Evolutionary conservation across 2,329 filamentous ascomycete genomes (phyloP), one percentile per base, ranked within the genome.

Genomic region (Talaromyces amestolkiae): DNA sequence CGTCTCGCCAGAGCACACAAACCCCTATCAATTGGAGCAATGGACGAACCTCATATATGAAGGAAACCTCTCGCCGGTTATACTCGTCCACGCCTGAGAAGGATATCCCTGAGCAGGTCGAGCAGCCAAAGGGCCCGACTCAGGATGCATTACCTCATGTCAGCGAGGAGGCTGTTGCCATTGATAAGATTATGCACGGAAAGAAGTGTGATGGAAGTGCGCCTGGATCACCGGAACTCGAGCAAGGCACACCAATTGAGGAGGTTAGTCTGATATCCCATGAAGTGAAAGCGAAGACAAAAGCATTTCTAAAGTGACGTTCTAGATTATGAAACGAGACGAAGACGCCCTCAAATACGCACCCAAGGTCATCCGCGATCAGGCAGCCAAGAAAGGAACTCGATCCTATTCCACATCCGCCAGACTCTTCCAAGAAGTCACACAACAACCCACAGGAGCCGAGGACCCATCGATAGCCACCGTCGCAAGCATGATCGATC

Each of bases 221-320:
- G 64, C 82, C 84, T 31, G 71, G 76, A 15, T 71, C 70, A 31
- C 89, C 88, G 22, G 88, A 91, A 72, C 72, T 90, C 41, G 82
- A 85, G 58, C 86, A 89, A 73, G 88, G 88, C 17, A 88, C 88
- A 59, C 87, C 87, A 8, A 83, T 91, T 68, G 83, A 87, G 74
- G 88, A 91, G 78, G 88, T 89, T 73, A 70, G 80, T 68, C 59
- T 24, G 56, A 65, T 6, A 70, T 43, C 60, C 33, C 33, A n/a
- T 15, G 10, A 9, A 10, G 19, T 9, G 27, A 41, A 13, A 56
- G 5, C 15, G 5, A 53, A 31, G 17, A 17, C 11, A 24, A 51
- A 51, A 27, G 13, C 13, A 10, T 45, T 22, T 8, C 58, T 65
- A 27, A 64, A 27, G 8, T 56, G 31, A n/a, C 11, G 41, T 58